Percentiles rank a stretch among this genome's conserved stretches.
These are phyloP conservation scores for Phytophthora brassicae DNA, from an alignment of 352 stramenopile species.

Conservation along the genomic window DNA sequence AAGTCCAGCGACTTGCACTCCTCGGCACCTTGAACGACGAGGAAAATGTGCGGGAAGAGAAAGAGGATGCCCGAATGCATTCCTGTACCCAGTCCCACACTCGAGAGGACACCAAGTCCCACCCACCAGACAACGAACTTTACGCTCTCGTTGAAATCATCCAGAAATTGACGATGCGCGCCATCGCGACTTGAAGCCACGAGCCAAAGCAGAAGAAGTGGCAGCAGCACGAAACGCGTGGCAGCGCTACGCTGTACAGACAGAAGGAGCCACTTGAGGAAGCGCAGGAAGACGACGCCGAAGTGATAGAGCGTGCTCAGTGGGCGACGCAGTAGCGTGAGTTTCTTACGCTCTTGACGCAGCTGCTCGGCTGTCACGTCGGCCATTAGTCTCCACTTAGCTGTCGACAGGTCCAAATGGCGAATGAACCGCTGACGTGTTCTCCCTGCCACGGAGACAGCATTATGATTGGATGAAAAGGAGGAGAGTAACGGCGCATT, in stretches of 20 bases:
- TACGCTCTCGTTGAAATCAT: conserved; percentile 82
- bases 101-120: conserved; percentile 92
- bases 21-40: conserved; percentile 87
- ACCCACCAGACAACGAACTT: conserved; percentile 94
- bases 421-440: conserved; percentile 23
- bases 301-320: conserved; percentile 83
- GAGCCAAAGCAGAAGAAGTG: conserved; percentile 69
- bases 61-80: conserved; percentile 95
- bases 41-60: conserved; percentile 95
- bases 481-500: not conserved
- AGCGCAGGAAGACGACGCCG: conserved; percentile 69
- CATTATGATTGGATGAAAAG: conserved; percentile 25
- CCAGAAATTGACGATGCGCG: conserved; percentile 71
- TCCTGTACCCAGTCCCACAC: conserved; percentile 92
- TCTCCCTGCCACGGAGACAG: not conserved
- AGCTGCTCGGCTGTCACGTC: conserved; percentile 43
- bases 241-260: conserved; percentile 65
- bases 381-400: conserved; percentile 26
- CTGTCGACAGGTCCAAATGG: not conserved
- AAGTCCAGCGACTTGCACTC: conserved; percentile 89
- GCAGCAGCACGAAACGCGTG: conserved; percentile 79
- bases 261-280: conserved; percentile 71
- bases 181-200: conserved; percentile 64
- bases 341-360: conserved; percentile 76
- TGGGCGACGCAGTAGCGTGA: conserved; percentile 83